These are phyloP conservation scores for Phyllosticta capitalensis DNA, from an alignment of 2,329 filamentous ascomycete species.

Conservation along the genomic window DNA sequence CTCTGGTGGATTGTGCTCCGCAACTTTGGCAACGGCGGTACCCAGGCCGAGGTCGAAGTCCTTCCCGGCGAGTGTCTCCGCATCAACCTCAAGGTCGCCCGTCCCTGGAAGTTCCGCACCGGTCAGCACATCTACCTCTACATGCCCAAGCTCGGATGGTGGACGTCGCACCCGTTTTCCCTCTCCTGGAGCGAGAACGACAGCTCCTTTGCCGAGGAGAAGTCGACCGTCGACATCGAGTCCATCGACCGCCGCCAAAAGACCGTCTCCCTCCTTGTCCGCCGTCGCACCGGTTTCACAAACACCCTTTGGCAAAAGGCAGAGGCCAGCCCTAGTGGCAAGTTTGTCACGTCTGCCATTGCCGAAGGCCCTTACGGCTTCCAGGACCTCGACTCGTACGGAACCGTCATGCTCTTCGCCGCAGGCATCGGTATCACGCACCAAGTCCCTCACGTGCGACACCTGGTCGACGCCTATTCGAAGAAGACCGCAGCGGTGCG, in stretches of 20 bases:
- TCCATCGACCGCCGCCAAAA: constrained; percentile 46
- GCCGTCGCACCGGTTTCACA: constrained; percentile 81
- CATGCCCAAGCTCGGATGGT: constrained; percentile 60
- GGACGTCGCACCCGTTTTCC: constrained; percentile 72
- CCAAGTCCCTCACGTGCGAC: constrained; percentile 77
- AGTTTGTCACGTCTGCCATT: constrained; percentile 58
- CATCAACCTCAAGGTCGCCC: constrained; percentile 63
- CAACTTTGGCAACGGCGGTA: constrained; percentile 58
- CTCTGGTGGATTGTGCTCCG: constrained; percentile 52
- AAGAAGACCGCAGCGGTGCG: constrained; percentile 71
- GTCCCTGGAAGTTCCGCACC: constrained; percentile 65
- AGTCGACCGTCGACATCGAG: constrained; percentile 34
- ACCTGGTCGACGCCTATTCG: constrained; percentile 47
- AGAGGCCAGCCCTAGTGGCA: constrained; percentile 40
- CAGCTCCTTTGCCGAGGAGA: constrained; percentile 29
- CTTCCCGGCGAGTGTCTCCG: constrained; percentile 67
- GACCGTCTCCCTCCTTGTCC: constrained; percentile 72
- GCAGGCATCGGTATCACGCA: constrained; percentile 94
- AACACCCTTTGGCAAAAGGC: constrained; percentile 68
- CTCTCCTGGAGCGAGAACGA: constrained; percentile 67
- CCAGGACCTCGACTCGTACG: constrained; percentile 83
- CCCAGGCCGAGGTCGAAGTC: constrained; percentile 61
- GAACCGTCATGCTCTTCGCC: constrained; percentile 81
- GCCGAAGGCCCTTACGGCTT: constrained; percentile 86
- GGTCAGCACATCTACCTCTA: constrained; percentile 76